Evolutionary conservation across 208 protist genomes (phyloP), one percentile per base, ranked within the genome.

Genomic region (Trypanosoma mega): DNA sequence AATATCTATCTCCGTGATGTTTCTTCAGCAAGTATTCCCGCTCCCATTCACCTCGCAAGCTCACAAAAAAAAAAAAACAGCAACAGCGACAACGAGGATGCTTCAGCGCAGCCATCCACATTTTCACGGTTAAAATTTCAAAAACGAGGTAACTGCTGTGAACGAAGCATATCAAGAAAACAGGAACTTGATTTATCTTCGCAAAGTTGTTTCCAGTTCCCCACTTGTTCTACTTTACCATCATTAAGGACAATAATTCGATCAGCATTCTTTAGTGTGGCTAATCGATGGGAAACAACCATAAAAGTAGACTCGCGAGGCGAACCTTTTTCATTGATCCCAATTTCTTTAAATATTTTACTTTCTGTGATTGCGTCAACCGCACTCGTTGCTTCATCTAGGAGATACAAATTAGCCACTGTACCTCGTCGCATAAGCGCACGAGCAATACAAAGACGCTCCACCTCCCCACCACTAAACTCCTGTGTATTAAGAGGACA

Each of bases 351-450:
- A 36, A 85, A 74, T 47, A 92, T 65, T 16, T 24, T 58, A 30
- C 59, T 26, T 45, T 90, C 82, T 9, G 86, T 93, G 33, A 63
- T 54, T 12, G 80, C 72, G 58, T 93, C 86, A 24, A 93, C 27
- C 8, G 72, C 77, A 58, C 70, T 87, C n/a, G 80, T 79, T 39
- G 72, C 76, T 57, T 93, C 86, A 49, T 93, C 86, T 24, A 92
- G 58, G 2, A 85, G 26, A 49, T 76, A 80, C 2, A 81, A 33
- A 4, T 80, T 68, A 1, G 63, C 68, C 2, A 55, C 16, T 0
- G 49, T 31, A 3, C 43, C 2, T 26, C 51, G 27, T 50, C 59
- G 71, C 75, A 90, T 78, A 4, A 87, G 44, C 9, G 73, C 68
- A 34, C 86, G 78, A 12, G 86, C 86, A 9, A 93, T 33, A 45